phyloP scores from a whole-genome alignment of 805 yeast species.

The Trichomonascus vanleenenianus region DNA sequence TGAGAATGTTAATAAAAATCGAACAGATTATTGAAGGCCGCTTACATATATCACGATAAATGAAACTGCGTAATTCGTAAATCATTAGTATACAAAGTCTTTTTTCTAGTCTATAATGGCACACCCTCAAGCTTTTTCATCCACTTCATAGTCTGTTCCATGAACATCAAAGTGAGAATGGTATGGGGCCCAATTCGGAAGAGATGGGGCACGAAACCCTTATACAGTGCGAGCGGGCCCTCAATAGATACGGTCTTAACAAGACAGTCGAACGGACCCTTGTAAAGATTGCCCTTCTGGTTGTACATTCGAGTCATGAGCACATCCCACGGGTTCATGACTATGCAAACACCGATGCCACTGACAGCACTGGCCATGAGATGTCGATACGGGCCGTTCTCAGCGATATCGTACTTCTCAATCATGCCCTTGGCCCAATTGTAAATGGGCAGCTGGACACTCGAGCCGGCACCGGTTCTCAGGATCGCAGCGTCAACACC shows the following conservation, averaged over 20 bases:
- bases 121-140: slow-evolving; percentile 37
- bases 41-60: too few relatives aligned
- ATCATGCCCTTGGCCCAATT: slow-evolving; percentile 64
- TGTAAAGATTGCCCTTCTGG: slow-evolving; percentile 81
- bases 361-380: slow-evolving; percentile 66
- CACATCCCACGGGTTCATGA: slow-evolving; percentile 98
- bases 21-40: too few relatives aligned
- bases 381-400: slow-evolving; percentile 64
- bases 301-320: slow-evolving; percentile 90
- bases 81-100: not conserved
- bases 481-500: slow-evolving; percentile 94
- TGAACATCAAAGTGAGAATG: slow-evolving; percentile 73
- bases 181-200: slow-evolving; percentile 95
- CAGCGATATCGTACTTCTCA: slow-evolving; percentile 42
- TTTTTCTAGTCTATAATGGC: slow-evolving; percentile 8
- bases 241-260: slow-evolving; percentile 73
- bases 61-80: not conserved
- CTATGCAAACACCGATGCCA: slow-evolving; percentile 88
- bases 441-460: slow-evolving; percentile 90
- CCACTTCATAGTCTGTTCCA: slow-evolving; percentile 88
- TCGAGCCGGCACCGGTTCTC: slow-evolving; percentile 92
- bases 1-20: too few relatives aligned
- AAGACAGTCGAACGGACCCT: slow-evolving; percentile 84
- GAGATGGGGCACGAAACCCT: slow-evolving; percentile 91
- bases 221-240: slow-evolving; percentile 83